Evolutionary conservation across 345 rosid species (phyloP).

Genomic region (Arabidopsis thaliana): DNA sequence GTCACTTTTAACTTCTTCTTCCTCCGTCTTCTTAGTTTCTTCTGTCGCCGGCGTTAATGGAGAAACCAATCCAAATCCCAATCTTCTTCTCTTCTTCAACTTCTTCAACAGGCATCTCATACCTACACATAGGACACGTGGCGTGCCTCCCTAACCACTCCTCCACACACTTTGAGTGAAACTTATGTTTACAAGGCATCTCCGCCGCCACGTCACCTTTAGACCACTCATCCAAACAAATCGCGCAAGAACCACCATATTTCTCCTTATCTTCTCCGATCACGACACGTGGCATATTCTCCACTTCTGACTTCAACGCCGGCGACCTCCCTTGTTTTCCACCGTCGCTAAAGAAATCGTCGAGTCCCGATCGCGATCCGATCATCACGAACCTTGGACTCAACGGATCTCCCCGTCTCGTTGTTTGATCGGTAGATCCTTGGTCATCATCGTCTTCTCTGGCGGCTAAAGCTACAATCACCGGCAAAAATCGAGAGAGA

Average conservation of each 20-base stretch:
- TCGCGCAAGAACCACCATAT: slow-evolving; percentile 30
- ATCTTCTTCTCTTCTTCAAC: slow-evolving; percentile 20
- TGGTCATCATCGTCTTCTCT: neutral
- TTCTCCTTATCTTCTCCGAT: slow-evolving; percentile 26
- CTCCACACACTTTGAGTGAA: slow-evolving; percentile 47
- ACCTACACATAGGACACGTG: slow-evolving; percentile 49
- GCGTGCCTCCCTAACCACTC: slow-evolving; percentile 45
- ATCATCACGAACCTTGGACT: slow-evolving; percentile 24
- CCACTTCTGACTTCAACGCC: slow-evolving; percentile 41
- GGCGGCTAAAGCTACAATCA: slow-evolving; percentile 27
- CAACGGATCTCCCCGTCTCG: slow-evolving; percentile 18
- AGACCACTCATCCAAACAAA: slow-evolving; percentile 46
- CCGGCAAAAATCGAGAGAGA: slow-evolving; percentile 33
- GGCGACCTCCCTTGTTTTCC: slow-evolving; percentile 41
- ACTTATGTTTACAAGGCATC: slow-evolving; percentile 50
- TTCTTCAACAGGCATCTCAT: slow-evolving; percentile 47
- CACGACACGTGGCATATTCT: slow-evolving; percentile 41
- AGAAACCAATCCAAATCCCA: slow-evolving; percentile 38
- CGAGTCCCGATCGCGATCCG: slow-evolving; percentile 20
- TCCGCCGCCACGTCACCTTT: slow-evolving; percentile 48
- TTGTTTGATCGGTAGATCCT: neutral
- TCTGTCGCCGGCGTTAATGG: slow-evolving; percentile 17
- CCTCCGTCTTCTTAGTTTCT: slow-evolving; percentile 22
- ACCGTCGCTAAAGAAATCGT: slow-evolving; percentile 13
- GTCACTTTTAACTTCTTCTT: neutral